phyloP scores from a whole-genome alignment of 805 yeast genomes.

The Yueomyces sp. region DNA sequence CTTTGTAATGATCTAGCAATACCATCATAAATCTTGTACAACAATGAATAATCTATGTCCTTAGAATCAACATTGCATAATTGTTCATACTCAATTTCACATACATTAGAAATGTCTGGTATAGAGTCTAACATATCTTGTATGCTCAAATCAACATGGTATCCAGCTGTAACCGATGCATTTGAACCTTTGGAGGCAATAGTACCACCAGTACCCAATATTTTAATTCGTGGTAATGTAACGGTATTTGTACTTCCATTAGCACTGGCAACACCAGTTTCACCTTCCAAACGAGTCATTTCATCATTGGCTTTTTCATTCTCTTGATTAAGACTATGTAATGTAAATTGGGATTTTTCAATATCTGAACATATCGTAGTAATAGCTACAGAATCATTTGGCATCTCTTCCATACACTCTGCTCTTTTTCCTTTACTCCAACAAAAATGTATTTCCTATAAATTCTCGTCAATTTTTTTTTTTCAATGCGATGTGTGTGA shows the following conservation, averaged over 20 bases:
- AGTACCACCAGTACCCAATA: constrained; percentile 48
- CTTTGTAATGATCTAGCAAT: constrained; percentile 31
- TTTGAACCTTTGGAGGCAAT: constrained; percentile 40
- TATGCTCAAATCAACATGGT: constrained; percentile 36
- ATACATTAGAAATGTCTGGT: constrained; percentile 41
- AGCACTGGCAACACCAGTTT: not conserved
- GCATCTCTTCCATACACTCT: constrained; percentile 6
- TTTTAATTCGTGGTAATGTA: constrained; percentile 28
- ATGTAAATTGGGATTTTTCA: constrained; percentile 19
- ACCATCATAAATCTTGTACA: constrained; percentile 33
- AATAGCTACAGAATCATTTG: constrained; percentile 17
- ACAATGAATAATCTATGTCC: constrained; percentile 35
- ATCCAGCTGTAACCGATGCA: constrained; percentile 40
- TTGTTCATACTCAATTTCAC: constrained; percentile 50
- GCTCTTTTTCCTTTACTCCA: too few species aligned
- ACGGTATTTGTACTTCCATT: not conserved
- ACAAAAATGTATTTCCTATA: too few species aligned
- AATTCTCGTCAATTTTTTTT: too few species aligned
- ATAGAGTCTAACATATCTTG: constrained; percentile 39
- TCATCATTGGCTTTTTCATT: too few species aligned
- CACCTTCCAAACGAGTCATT: not conserved
- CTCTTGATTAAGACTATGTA: constrained; percentile 6
- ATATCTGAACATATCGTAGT: constrained; percentile 23
- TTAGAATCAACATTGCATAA: constrained; percentile 50
- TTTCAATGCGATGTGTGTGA: too few species aligned